Evolutionary conservation across 768 basidiomycete genomes (phyloP), one percentile per base, ranked within the genome.

Genomic region (Xanthoconium purpureum): DNA sequence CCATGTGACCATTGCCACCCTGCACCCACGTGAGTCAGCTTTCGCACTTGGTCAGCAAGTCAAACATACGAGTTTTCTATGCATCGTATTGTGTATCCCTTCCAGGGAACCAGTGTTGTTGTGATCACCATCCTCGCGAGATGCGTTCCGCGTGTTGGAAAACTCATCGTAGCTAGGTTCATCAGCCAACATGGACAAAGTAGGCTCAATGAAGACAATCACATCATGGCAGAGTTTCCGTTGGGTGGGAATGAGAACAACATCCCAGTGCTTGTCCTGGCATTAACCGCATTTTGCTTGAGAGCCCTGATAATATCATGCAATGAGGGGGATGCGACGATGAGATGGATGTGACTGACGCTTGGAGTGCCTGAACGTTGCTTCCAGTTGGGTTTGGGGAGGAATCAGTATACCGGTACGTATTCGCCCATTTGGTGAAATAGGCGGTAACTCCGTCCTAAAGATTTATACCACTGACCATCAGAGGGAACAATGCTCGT

Each of bases 1-100:
- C 66, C 66, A 69, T 68, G 43, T 68, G 56, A 29, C 66, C 66
- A 29, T 69, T 67, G 3, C 67, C 65, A 13, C 66, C 66, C 66
- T 67, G 30, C 28, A 42, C 24, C 33, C 39, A 37, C 7, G 8
- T 9, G 24, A 8, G 33, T 54, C 44, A 57, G 39, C n/a, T 33
- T n/a, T 46, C 8, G 6, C n/a, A 13, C 35, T 24, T 6, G 10
- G 3, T 17, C 24, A 14, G 54, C 7, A 39, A 37, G 18, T 38
- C 18, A 20, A 15, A 58, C 66, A 12, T 52, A 68, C 66, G 5
- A 68, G 3, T 12, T 48, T 50, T n/a, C 20, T 39, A 35, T 68
- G 66, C 46, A 68, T 47, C 14, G 37, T 24, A 17, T 64, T 64
- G 24, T 68, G 66, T 10, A 67, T 55, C 3, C 47, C 48, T 43